phyloP scores from a whole-genome alignment of 1,284 basidiomycete species.

The Moesziomyces parantarcticus region DNA sequence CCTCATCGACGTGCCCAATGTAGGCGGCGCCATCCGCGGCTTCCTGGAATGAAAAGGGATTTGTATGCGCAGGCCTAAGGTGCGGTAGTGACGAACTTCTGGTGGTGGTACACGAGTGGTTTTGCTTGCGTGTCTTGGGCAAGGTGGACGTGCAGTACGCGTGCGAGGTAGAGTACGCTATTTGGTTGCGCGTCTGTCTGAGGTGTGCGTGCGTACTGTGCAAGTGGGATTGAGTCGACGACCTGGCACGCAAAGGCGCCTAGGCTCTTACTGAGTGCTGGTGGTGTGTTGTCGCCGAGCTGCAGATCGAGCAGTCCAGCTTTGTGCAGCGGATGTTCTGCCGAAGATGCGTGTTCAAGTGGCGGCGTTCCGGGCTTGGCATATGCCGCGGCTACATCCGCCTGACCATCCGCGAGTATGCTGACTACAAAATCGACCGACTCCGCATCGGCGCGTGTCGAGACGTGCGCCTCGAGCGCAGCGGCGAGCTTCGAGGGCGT shows the following conservation, averaged over 20 bases:
- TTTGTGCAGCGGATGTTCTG: slow-evolving; percentile 20
- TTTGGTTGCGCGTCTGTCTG: not conserved
- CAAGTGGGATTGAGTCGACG: slow-evolving; percentile 20
- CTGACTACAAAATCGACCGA: slow-evolving; percentile 26
- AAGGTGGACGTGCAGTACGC: slow-evolving; percentile 18
- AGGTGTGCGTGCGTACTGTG: not conserved
- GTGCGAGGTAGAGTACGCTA: slow-evolving; percentile 32
- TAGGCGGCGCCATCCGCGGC: slow-evolving; percentile 81
- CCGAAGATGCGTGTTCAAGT: not conserved
- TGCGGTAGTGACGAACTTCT: slow-evolving; percentile 23
- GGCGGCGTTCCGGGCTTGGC: slow-evolving; percentile 28
- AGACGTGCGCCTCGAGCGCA: slow-evolving; percentile 9
- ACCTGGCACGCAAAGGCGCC: slow-evolving; percentile 31
- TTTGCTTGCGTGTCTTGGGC: not conserved
- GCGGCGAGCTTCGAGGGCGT: slow-evolving; percentile 33
- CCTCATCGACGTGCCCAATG: slow-evolving; percentile 82
- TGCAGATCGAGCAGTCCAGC: slow-evolving; percentile 7
- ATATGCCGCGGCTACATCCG: slow-evolving; percentile 19
- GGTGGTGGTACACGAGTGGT: slow-evolving; percentile 36
- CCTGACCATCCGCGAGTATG: slow-evolving; percentile 7
- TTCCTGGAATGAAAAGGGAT: slow-evolving; percentile 71
- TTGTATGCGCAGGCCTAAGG: no score
- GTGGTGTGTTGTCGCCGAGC: not conserved
- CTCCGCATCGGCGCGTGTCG: not conserved
- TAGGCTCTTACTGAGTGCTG: slow-evolving; percentile 5